Base-by-base conservation (phyloP, 1,139 yeast species). In the Nakaseomyces kungkrabaensis region DNA sequence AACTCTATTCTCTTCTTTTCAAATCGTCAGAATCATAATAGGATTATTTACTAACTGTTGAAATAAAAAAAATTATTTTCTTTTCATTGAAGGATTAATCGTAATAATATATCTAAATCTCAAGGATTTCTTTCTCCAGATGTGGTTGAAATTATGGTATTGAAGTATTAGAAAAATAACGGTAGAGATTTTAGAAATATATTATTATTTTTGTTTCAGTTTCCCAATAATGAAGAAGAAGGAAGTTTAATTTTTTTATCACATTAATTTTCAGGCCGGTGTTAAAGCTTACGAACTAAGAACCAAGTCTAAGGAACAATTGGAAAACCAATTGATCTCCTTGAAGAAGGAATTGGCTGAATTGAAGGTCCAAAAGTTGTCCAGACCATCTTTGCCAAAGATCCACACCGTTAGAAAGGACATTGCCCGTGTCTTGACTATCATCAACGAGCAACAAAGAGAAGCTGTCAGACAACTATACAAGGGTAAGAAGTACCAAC, bases 391-490 rank as follows among this genome's bases (percentile, higher is more conserved):
- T 70, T 83, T 83, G 73, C 94, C 95, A 83, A 86, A 86, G 80
- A 89, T 92, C 78, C 81, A 82, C 79, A 85, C 90, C 63, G 96
- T 90, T 72, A 88, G 97, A 83, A 92, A 90, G 82, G 83, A 88
- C 81, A 92, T 92, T 75, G 98, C 98, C 70, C 89, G 94, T 76
- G 95, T 90, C 69, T 85, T 92, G 76, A 94, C 98, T 66, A 79
- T 90, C 76, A 88, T 92, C 79, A 90, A 87, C 92, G 81, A 82
- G 70, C 88, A 86, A 81, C 96, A 89, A 79, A 90, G 98, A 79
- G 90, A 85, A 64, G 83, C 85, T 67, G 96, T 88, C 73, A 87
- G 87, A 76, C 95, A 85, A 72, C 85, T 86, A 82, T 90, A 89
- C 92, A 81, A 81, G 66, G 95, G 90, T 77, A 89, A 89, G 84